Evolutionary conservation across 352 stramenopile species (phyloP), one percentile per base, ranked within the genome.

Genomic region (Pythium chondricola): DNA sequence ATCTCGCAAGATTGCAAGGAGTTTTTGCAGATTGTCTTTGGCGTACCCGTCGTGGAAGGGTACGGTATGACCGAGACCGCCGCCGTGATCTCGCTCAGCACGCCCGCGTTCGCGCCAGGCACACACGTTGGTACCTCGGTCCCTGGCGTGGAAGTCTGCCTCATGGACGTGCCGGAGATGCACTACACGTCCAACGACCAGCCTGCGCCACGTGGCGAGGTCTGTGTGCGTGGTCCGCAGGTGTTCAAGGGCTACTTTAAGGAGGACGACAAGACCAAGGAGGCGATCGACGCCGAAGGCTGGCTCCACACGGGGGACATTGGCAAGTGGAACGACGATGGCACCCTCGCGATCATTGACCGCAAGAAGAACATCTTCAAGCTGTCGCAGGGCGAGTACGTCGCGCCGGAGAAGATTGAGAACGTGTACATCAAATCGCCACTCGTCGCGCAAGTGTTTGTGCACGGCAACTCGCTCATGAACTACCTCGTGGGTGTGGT

Each of bases 241-340:
- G 58, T 97, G 17, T 93, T 95, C 53, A 59, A 58, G 26, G 95
- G 95, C 6, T 99, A 99, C 73, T 48, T 10, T 41, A 98, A 97
- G 57, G 85, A 98, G 58, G 69, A 76, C 4, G 85, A 96, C 54
- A 90, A 95, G 39, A 98, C 95, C 0, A 60, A 61, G 0, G 87
- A 97, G 49, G 90, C 83, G 3, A 80, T 98, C 24, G 90, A 98
- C 50, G 65, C 71, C 17, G 88, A 93, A 26, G 95, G 95, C 4
- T 99, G 88, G 85, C 98, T 99, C 61, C 90, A 98, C 69, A 98
- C 95, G 1, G 96, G 96, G 11, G 96, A 99, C 74, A 85, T 99
- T 35, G 96, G 93, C 11, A 76, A 74, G 33, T 97, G 98, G 71
- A 98, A 98, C 67, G 82, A 83, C 22, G 83, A 98, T 55, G 91